Base-by-base conservation (phyloP, 2,329 filamentous ascomycete genomes). In the Fusarium sp. region DNA sequence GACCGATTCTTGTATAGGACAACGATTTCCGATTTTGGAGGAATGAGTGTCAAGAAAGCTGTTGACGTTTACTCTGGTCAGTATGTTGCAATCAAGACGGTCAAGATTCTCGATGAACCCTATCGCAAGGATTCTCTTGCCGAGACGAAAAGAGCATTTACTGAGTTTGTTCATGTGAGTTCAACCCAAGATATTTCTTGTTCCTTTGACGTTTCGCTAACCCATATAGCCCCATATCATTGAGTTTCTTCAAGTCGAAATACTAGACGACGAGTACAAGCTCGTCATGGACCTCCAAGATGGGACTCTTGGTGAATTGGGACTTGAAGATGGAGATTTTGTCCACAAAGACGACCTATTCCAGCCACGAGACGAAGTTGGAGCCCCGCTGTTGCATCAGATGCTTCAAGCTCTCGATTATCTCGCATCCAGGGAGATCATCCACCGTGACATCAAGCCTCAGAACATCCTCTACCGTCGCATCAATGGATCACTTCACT, bases 341-440 rank as follows among this genome's bases (percentile, higher is more conserved):
- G 18, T 6, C 13, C 11, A 43, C 9, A 20, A 2, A 7, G 3
- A 33, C 4, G 5, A 24, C 7, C 28, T 56, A 5, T 60, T 60
- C 10, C 4, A 15, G 7, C 6, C 4, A 6, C 13, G 13, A 8
- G 43, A 56, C n/a, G 20, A 9, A 3, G 5, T 60, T 10, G 51
- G 31, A 6, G n/a, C 10, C 3, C 44, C 38, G 6, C 24, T 61
- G 4, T 7, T 61, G 3, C 51, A 45, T 3, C 44, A 61, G 13
- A 61, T 61, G 51, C 18, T 57, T 4, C 18, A 45, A 22, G 58
- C 58, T 2, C 18, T 61, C 7, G 52, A 61, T n/a, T 61, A 61
- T 17, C 52, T 61, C 4, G 11, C 18, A 2, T 51, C 5, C 5
- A 39, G 36, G 1, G 13, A 34, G 4, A 39, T 61, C 17, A 57